Conservation (phyloP, 2,329 filamentous ascomycete species). For the Fragosphaeria purpurea region DNA sequence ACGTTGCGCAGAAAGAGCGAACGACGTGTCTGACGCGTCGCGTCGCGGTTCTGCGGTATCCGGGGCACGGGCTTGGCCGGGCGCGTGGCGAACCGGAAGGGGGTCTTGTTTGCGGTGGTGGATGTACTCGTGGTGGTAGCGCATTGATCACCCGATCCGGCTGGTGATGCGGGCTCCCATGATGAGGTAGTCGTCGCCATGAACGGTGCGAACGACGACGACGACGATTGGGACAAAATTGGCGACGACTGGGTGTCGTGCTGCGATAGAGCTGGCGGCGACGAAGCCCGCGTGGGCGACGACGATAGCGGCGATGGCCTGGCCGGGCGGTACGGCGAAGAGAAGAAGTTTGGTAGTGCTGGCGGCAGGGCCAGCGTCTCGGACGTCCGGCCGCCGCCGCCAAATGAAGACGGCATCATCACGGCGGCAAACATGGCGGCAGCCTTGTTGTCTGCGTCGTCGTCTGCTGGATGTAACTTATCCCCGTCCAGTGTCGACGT, state of each 20-base stretch:
- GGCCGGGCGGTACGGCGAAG: slow-evolving; percentile 30
- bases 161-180: background rate
- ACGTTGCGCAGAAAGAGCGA: slow-evolving; percentile 61
- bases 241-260: slow-evolving; percentile 37
- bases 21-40: slow-evolving; percentile 52
- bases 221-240: slow-evolving; percentile 14
- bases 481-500: background rate
- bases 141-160: background rate
- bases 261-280: slow-evolving; percentile 19
- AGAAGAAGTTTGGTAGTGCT: slow-evolving; percentile 19
- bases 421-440: slow-evolving; percentile 11
- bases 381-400: slow-evolving; percentile 2
- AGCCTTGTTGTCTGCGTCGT: background rate
- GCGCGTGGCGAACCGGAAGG: slow-evolving; percentile 43
- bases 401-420: slow-evolving; percentile 6
- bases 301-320: slow-evolving; percentile 49
- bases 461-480: background rate
- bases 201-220: background rate
- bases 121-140: background rate
- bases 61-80: slow-evolving; percentile 50
- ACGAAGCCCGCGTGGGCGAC: slow-evolving; percentile 45
- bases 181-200: background rate
- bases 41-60: slow-evolving; percentile 49
- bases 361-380: slow-evolving; percentile 27
- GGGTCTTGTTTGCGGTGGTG: background rate